Base-by-base conservation (phyloP, 1,284 basidiomycete species). In the Coniferiporia sulphurascens region DNA sequence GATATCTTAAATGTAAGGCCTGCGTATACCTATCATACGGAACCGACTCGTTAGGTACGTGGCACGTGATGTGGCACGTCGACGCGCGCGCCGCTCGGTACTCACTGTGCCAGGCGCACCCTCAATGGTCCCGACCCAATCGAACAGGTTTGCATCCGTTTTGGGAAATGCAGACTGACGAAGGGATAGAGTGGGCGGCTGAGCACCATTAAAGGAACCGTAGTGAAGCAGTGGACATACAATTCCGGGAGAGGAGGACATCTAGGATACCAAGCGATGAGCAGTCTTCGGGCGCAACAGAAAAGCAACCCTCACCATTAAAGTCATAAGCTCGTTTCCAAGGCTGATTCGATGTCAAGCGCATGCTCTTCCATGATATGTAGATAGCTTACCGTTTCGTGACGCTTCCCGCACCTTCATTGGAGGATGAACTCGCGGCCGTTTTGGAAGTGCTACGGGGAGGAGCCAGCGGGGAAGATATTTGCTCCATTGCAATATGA, bases 41-140 rank as follows among this genome's bases (percentile, higher is more conserved):
- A 34, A 58, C 56, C 38, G 21, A 15, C 13, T 17, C 3, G 38
- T 10, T 41, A 15, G 15, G 38, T 12, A 15, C n/a, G 46, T 21
- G 53, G 54, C 61, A 58, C 48, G 56, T 59, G 59, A 64, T 63
- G 56, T 59, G 59, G 45, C 56, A 55, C 50, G 57, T 60, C 51
- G 49, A 56, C 52, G 61, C 35, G 61, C 35, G 48, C n/a, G 43
- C 56, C 38, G 55, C 48, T 7, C 48, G 13, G 22, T 55, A 72
- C 84, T 61, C 65, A 89, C 87, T 12, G 90, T 93, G 64, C 81
- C 88, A 50, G 82, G 66, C 0, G 90, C 82, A 0, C 91, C 90
- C 68, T 91, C 88, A 69, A 92, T 89, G 38, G 89, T 91, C 17
- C 90, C 90, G 4, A 83, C 78, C 90, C 90, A 93, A 67, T 92